Percentiles rank a stretch among this genome's conserved stretches.
phyloP scores from a whole-genome alignment of 495 filamentous ascomycete species.

The Penicillium robsamsonii region DNA sequence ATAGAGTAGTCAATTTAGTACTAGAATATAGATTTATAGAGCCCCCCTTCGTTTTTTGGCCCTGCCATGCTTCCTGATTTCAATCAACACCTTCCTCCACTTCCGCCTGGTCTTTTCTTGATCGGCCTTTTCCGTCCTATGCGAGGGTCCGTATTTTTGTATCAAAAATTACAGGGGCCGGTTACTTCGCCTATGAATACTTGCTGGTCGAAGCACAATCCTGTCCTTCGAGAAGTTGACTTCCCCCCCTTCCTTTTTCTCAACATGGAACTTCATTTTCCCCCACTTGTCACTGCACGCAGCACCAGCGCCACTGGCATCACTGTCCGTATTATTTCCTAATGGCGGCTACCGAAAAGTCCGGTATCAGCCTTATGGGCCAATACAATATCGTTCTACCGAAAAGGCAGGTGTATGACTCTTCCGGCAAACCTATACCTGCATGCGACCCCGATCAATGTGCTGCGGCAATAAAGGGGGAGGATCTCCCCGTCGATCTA shows the following conservation, averaged over 20 bases:
- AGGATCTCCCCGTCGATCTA: constrained; percentile 14
- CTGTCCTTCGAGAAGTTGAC: too few relatives aligned
- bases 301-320: constrained; percentile 16
- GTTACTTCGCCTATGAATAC: too few relatives aligned
- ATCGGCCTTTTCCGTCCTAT: too few relatives aligned
- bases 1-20: too few relatives aligned
- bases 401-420: constrained; percentile 17
- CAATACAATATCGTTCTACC: constrained; percentile 21
- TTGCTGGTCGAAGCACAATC: too few relatives aligned
- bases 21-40: too few relatives aligned
- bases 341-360: constrained; percentile 14
- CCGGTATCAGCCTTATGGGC: constrained; percentile 18
- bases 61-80: too few relatives aligned
- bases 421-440: constrained; percentile 19
- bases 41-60: too few relatives aligned
- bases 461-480: constrained; percentile 16
- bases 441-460: constrained; percentile 9
- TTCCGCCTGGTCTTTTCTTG: too few relatives aligned
- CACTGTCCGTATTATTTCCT: constrained; percentile 11
- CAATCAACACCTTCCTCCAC: too few relatives aligned
- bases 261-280: constrained; percentile 19
- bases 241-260: constrained; percentile 17
- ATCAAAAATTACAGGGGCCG: too few relatives aligned
- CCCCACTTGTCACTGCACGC: constrained; percentile 10
- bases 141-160: too few relatives aligned